Percentiles rank a stretch among this genome's conserved stretches.
These are phyloP conservation scores for Letharia lupina DNA, from an alignment of 495 filamentous ascomycete genomes.

Conservation along the genomic window DNA sequence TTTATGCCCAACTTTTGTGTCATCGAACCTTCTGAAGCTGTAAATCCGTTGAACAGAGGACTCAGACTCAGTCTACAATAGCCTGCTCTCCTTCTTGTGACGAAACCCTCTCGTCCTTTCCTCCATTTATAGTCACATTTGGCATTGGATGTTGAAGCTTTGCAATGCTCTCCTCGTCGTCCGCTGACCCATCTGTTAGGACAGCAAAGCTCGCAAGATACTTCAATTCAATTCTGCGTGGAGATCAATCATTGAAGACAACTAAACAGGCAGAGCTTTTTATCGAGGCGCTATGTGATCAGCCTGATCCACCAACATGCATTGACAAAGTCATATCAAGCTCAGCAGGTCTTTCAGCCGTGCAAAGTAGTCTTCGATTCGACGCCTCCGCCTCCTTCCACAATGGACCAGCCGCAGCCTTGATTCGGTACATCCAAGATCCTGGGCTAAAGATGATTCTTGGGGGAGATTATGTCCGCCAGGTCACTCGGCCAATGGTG, in stretches of 20 bases:
- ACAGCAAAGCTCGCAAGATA: conserved; percentile 15
- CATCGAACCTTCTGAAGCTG: too few species aligned
- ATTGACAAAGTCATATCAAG: conserved; percentile 49
- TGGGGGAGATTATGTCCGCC: conserved; percentile 46
- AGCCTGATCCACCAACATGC: conserved; percentile 41
- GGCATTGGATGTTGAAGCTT: too few species aligned
- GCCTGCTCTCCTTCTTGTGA: too few species aligned
- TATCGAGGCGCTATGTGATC: conserved; percentile 49
- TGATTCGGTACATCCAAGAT: conserved; percentile 29
- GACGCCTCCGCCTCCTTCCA: conserved; percentile 45
- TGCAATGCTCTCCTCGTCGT: too few species aligned
- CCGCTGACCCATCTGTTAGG: not conserved
- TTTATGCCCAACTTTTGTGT: too few species aligned
- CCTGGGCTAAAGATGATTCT: conserved; percentile 42
- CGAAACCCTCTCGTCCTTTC: too few species aligned
- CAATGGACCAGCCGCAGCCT: conserved; percentile 30
- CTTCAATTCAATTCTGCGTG: conserved; percentile 30
- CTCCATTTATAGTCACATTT: too few species aligned
- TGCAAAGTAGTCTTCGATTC: conserved; percentile 43
- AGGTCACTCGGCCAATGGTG: conserved; percentile 44
- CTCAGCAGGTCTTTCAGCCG: conserved; percentile 36
- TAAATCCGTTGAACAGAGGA: too few species aligned
- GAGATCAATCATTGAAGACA: conserved; percentile 29
- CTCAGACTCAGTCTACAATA: too few species aligned
- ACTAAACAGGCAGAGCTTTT: conserved; percentile 33